Base-by-base conservation (phyloP, 352 stramenopile species). In the Globisporangium mamillatum region DNA sequence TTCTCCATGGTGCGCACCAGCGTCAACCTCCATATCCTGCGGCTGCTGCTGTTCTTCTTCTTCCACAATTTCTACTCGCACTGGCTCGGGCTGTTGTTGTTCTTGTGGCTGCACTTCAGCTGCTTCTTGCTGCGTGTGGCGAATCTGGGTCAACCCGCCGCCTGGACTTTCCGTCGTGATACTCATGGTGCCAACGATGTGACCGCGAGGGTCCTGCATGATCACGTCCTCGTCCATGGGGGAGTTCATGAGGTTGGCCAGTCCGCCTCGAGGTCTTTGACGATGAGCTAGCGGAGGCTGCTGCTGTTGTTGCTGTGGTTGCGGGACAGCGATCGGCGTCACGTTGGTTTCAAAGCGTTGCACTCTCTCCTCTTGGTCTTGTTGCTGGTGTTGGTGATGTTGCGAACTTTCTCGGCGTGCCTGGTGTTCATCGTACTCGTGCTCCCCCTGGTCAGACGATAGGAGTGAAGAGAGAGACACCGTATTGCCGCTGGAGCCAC, bases 171-270 rank as follows among this genome's bases (percentile, higher is more conserved):
- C 41, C 10, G 36, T 61, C 9, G 55, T 67, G 36, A 24, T n/a
- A 8, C n/a, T 60, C 16, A 34, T 61, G 8, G 50, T 55, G 20
- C 44, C 52, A 7, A 22, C 14, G 25, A 34, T 22, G 29, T 63
- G 59, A 12, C 60, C 60, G 27, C 63, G 63, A 36, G 62, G 62
- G 44, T 65, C 60, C 60, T 65, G 60, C 67, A 74, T 68, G 32
- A 67, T 61, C 22, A 67, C 71, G 57, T 81, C 75, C n/a, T 77
- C 72, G 38, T 76, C 72, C 67, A 77, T 74, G 1, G 82, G 82
- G 32, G 81, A 87, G 73, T 89, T 90, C 76, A 91, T 91, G 72
- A 90, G 76, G 41, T 73, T 83, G 2, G 81, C 88, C 56, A 90
- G 73, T 3, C 73, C 79, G 0, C 69, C 69, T 3, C 59, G 69